Evolutionary conservation across 306 rosid genomes (phyloP), one percentile per base, ranked within the genome.

Genomic region (Rosa multiflora): DNA sequence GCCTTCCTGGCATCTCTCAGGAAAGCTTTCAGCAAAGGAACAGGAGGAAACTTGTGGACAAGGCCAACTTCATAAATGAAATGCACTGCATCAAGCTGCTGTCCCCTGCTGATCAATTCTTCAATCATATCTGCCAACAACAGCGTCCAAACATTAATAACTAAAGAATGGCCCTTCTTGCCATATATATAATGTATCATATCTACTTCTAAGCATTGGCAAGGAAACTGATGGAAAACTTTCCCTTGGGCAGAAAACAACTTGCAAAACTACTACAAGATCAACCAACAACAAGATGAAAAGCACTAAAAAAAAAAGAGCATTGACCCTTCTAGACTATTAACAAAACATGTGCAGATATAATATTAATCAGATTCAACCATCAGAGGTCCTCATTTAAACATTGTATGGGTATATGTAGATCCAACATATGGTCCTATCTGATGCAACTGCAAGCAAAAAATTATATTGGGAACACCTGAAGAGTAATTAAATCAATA

Each of bases 61-160:
- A 93, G 97, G 76, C 91, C 99, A 71, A 91, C 98, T 86, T 93
- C 99, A 73, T 89, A 93, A 8, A 97, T 89, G 82, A 96, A 96
- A 84, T 96, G 99, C 74, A 96, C 98, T 0, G 98, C 99, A 90
- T 96, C 99, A 82, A 96, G 99, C 87, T 96, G 99, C 81, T 96
- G 97, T n/a, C 99, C 99, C 75, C 84, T 91, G 81, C 97, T 89
- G 83, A 96, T 93, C 71, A 96, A 82, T 86, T 96, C 99, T 82
- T 89, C 87, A 84, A 96, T 96, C 95, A 96, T 93, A 85, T 91
- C 99, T 96, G 91, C 78, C 76, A 32, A 61, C 17, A 80, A 53
- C 29, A 78, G 29, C 39, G 4, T 51, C 14, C 52, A 48, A 74
- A 40, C 69, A 77, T 80, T 79, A 79, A 21, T 2, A 14, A 29